Evolutionary conservation across 192 early-diverging fungal species (phyloP).

Genomic region (Coemansia sp.): DNA sequence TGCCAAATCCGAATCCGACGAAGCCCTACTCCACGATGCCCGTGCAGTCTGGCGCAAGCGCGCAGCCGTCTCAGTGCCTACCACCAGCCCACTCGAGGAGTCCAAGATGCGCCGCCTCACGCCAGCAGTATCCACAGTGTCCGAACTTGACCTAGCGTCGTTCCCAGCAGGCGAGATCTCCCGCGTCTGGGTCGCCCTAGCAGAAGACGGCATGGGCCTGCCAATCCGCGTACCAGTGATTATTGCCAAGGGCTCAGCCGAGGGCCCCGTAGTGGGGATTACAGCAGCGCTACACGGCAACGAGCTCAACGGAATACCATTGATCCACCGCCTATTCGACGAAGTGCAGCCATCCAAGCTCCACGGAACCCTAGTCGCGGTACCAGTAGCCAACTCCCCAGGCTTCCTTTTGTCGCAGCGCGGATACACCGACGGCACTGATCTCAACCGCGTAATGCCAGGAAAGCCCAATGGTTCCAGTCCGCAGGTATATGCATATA

Average conservation of each 20-base stretch:
- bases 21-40: slow-evolving; percentile 57
- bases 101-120: slow-evolving; percentile 10
- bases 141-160: slow-evolving; percentile 57
- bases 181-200: slow-evolving; percentile 65
- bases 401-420: slow-evolving; percentile 79
- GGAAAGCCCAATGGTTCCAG: slow-evolving; percentile 76
- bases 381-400: slow-evolving; percentile 86
- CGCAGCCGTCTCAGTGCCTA: slow-evolving; percentile 20
- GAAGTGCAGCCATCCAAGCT: slow-evolving; percentile 74
- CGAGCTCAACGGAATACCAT: slow-evolving; percentile 90
- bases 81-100: slow-evolving; percentile 4
- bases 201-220: slow-evolving; percentile 64
- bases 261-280: slow-evolving; percentile 63
- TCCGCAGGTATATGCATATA: slow-evolving; percentile 81
- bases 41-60: slow-evolving; percentile 50
- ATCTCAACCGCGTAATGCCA: slow-evolving; percentile 87
- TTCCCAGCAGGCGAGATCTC: slow-evolving; percentile 62
- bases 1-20: slow-evolving; percentile 62
- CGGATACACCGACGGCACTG: slow-evolving; percentile 85
- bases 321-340: slow-evolving; percentile 83
- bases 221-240: slow-evolving; percentile 75
- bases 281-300: slow-evolving; percentile 93
- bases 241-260: slow-evolving; percentile 69
- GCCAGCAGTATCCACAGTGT: slow-evolving; percentile 43
- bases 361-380: slow-evolving; percentile 84